These are phyloP conservation scores for Suillus occidentalis DNA, from an alignment of 768 basidiomycete species.

Conservation along the genomic window DNA sequence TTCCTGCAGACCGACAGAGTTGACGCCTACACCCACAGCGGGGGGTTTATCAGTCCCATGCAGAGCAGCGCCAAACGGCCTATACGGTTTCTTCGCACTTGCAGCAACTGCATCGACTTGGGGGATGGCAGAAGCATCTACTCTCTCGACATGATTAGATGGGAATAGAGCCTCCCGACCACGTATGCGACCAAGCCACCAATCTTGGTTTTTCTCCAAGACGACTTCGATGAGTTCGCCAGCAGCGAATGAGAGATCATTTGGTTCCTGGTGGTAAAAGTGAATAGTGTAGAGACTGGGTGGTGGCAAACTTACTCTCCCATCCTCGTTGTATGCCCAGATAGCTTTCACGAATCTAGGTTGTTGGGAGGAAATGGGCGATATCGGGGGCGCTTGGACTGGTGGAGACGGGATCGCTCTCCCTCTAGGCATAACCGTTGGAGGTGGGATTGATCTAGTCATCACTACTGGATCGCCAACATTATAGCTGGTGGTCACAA, in stretches of 20 bases:
- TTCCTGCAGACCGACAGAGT: slow-evolving; percentile 31
- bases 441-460: slow-evolving; percentile 6
- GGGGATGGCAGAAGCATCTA: slow-evolving; percentile 24
- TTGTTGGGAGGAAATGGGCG: slow-evolving; percentile 9
- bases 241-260: slow-evolving; percentile 75
- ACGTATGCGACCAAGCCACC: slow-evolving; percentile 77
- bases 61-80: slow-evolving; percentile 39
- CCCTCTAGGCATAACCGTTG: slow-evolving; percentile 9
- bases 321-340: slow-evolving; percentile 68
- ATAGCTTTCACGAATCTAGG: slow-evolving; percentile 39
- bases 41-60: slow-evolving; percentile 36
- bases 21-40: slow-evolving; percentile 24
- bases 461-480: slow-evolving; percentile 2
- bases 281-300: slow-evolving; percentile 8
- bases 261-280: slow-evolving; percentile 53
- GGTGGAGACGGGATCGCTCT: slow-evolving; percentile 19
- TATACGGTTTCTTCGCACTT: slow-evolving; percentile 24
- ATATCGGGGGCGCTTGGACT: neutral
- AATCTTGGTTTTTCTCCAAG: slow-evolving; percentile 79
- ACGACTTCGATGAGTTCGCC: slow-evolving; percentile 81
- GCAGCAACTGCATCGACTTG: neutral
- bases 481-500: slow-evolving; percentile 14
- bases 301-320: slow-evolving; percentile 37
- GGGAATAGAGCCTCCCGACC: slow-evolving; percentile 78
- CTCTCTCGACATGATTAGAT: slow-evolving; percentile 67